phyloP scores from a whole-genome alignment of 257 asterid genomes.

The Apocynum venetum region DNA sequence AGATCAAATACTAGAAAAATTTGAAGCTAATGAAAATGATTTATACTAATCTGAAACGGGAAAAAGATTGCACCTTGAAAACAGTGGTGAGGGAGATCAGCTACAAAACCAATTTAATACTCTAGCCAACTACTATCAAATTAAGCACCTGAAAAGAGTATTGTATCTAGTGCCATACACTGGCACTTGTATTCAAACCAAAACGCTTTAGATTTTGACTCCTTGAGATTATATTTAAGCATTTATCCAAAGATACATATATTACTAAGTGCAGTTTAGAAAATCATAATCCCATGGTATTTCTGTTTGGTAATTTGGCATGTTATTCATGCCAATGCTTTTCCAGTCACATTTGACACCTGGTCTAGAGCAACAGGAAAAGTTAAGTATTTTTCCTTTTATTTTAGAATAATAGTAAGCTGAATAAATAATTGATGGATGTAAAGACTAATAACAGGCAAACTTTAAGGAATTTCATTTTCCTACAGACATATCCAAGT shows the following conservation, averaged over 20 bases:
- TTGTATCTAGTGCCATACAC: not conserved
- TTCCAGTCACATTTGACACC: not conserved
- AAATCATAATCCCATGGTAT: not conserved
- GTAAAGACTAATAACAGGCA: not conserved
- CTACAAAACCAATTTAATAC: not conserved
- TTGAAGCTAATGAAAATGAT: not conserved
- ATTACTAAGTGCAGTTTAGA: not conserved
- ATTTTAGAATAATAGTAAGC: not conserved
- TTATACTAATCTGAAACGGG: not conserved
- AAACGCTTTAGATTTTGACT: not conserved
- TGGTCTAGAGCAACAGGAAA: not conserved
- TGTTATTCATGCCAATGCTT: not conserved
- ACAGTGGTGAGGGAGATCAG: not conserved
- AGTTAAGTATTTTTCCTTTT: not conserved
- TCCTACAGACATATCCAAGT: not conserved
- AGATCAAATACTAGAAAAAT: too few relatives aligned
- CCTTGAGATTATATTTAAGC: not conserved
- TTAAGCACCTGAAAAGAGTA: not conserved
- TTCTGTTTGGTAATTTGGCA: too few relatives aligned
- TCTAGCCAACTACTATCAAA: not conserved
- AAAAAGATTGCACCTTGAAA: not conserved
- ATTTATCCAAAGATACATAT: not conserved
- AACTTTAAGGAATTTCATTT: not conserved
- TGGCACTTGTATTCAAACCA: not conserved
- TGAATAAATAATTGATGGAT: not conserved